phyloP scores from a whole-genome alignment of 371 early-diverging fungal genomes.

The Rhizomucor pusillus region DNA sequence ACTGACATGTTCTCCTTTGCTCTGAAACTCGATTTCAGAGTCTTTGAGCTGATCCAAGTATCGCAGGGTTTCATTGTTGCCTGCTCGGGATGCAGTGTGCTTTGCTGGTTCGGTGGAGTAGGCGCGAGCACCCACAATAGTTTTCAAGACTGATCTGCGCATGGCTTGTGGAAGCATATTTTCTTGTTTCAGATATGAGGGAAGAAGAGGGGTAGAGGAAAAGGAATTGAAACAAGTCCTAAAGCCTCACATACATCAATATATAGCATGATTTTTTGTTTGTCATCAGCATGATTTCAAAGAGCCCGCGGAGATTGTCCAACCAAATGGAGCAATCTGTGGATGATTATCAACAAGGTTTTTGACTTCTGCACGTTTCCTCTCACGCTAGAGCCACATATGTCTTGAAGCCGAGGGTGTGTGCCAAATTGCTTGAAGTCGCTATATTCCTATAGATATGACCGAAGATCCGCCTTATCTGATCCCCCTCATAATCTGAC shows the following conservation, averaged over 20 bases:
- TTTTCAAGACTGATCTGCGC: too few relatives aligned
- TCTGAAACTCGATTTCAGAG: constrained; percentile 16
- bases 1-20: constrained; percentile 12
- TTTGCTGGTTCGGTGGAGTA: too few relatives aligned
- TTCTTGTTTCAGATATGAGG: background rate
- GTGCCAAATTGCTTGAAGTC: too few relatives aligned
- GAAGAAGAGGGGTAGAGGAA: background rate
- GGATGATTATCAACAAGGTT: too few relatives aligned
- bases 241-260: background rate
- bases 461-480: too few relatives aligned
- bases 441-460: too few relatives aligned
- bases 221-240: background rate
- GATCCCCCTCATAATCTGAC: too few relatives aligned
- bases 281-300: background rate
- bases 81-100: too few relatives aligned
- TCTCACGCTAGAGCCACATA: too few relatives aligned
- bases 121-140: too few relatives aligned
- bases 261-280: background rate
- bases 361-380: too few relatives aligned
- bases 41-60: constrained; percentile 17
- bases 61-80: constrained; percentile 12
- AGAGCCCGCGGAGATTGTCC: background rate
- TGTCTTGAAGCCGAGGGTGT: too few relatives aligned
- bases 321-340: background rate
- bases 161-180: background rate